Evolutionary conservation across 345 rosid genomes (phyloP).

Genomic region (Corymbia maculata): DNA sequence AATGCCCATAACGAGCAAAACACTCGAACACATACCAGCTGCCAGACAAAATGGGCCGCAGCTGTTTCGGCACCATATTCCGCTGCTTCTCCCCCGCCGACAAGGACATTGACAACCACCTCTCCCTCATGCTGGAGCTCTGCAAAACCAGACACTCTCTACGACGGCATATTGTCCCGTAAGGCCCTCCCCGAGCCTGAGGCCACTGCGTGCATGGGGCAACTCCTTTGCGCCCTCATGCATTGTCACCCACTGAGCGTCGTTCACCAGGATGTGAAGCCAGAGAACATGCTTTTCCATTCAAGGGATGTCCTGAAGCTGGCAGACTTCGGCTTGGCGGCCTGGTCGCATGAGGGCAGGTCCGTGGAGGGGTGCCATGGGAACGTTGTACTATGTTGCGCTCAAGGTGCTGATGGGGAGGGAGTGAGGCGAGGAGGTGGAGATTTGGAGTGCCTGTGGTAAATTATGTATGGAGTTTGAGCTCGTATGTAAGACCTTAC

Average conservation of each 20-base stretch:
- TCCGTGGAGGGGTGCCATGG: too few species aligned
- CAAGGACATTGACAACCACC: background rate
- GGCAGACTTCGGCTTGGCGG: conserved; percentile 61
- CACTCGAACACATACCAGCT: background rate
- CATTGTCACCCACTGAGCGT: conserved; percentile 64
- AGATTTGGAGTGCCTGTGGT: too few species aligned
- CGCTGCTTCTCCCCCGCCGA: rapidly evolving
- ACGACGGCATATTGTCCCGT: conserved; percentile 23
- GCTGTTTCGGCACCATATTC: background rate
- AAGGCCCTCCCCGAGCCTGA: conserved; percentile 28
- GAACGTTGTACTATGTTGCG: too few species aligned
- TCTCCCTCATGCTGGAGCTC: conserved; percentile 1
- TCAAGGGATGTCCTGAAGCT: conserved; percentile 24
- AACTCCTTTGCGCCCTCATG: conserved; percentile 43
- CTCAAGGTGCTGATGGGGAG: too few species aligned
- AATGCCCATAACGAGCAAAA: background rate
- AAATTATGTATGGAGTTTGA: too few species aligned
- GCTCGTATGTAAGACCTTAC: too few species aligned
- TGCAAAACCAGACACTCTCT: conserved; percentile 49
- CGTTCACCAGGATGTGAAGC: conserved; percentile 73
- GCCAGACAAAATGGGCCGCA: rapidly evolving
- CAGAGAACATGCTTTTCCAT: conserved; percentile 56
- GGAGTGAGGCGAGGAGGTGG: too few species aligned
- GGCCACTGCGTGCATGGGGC: conserved; percentile 29
- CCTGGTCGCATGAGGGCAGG: too few species aligned